phyloP scores from a whole-genome alignment of 225 moss, liverwort and hornwort species.

The Physcomitrium patens region DNA sequence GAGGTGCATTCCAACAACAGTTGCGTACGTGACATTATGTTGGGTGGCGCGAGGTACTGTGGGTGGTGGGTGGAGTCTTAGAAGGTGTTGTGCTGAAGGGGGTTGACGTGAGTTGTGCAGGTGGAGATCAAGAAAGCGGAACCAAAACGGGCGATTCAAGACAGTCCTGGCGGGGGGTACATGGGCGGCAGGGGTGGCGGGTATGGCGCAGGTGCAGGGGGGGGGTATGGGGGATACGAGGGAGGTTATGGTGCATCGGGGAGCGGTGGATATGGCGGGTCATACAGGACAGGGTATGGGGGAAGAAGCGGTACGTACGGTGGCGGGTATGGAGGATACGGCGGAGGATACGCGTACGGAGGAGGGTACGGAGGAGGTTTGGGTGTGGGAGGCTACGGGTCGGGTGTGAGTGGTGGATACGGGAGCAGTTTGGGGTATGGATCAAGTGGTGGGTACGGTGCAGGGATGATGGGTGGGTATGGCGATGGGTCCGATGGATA shows the following conservation, averaged over 20 bases:
- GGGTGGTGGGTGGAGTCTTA: neutral
- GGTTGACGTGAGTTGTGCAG: conserved; percentile 38
- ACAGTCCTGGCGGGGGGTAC: conserved; percentile 71
- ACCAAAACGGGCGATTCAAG: conserved; percentile 86
- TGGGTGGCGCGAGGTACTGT: no score
- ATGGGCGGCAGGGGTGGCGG: conserved; percentile 68
- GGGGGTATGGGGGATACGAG: conserved; percentile 88
- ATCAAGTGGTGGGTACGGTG: conserved; percentile 80
- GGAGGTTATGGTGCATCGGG: conserved; percentile 66
- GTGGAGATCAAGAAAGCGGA: conserved; percentile 97
- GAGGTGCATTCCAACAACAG: no score
- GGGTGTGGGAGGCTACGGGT: conserved; percentile 76
- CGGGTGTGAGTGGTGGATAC: conserved; percentile 79
- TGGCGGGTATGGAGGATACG: conserved; percentile 66
- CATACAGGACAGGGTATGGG: conserved; percentile 83
- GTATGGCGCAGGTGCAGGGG: conserved; percentile 39
- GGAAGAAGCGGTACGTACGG: conserved; percentile 65
- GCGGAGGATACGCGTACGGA: conserved; percentile 63
- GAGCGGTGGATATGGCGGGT: conserved; percentile 66
- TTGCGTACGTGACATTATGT: no score
- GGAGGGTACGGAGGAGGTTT: conserved; percentile 60
- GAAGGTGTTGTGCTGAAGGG: neutral
- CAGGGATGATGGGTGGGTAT: conserved; percentile 87
- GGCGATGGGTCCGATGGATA: conserved; percentile 89
- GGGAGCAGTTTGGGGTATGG: conserved; percentile 90